These are phyloP conservation scores for Metahyphopichia silvanorum DNA, from an alignment of 805 yeast genomes.

Conservation along the genomic window DNA sequence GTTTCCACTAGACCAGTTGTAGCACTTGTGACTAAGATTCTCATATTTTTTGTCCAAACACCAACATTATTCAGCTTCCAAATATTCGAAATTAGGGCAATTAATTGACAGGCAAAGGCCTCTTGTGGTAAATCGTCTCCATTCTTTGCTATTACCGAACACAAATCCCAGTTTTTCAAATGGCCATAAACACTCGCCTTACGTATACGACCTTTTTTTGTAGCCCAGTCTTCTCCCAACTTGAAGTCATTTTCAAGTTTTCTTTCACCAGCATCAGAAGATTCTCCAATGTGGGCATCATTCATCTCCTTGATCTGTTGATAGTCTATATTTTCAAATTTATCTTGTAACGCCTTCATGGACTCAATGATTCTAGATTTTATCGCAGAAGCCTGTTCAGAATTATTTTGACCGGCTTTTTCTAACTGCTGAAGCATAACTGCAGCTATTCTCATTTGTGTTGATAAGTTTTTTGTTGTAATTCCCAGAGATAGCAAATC, in stretches of 20 bases:
- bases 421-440: conserved; percentile 92
- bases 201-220: conserved; percentile 78
- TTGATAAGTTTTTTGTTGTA: conserved; percentile 56
- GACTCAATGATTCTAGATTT: conserved; percentile 25
- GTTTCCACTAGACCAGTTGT: conserved; percentile 93
- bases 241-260: conserved; percentile 90
- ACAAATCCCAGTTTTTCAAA: conserved; percentile 87
- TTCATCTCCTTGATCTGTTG: conserved; percentile 45
- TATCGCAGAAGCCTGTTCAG: conserved; percentile 33
- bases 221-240: conserved; percentile 91
- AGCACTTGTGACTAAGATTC: conserved; percentile 85
- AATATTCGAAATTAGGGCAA: conserved; percentile 78
- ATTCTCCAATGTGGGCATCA: conserved; percentile 59
- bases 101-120: conserved; percentile 95
- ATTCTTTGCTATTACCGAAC: conserved; percentile 93
- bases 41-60: conserved; percentile 93
- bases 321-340: conserved; percentile 36
- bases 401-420: conserved; percentile 56
- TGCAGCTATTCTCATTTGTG: conserved; percentile 95
- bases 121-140: conserved; percentile 96
- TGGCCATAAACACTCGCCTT: conserved; percentile 80
- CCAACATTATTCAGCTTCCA: conserved; percentile 71
- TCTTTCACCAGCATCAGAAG: conserved; percentile 71
- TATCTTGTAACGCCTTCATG: conserved; percentile 36
- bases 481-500: conserved; percentile 10